Conservation (phyloP, 2,329 filamentous ascomycete genomes). For the Aspergillus quadrilineatus region DNA sequence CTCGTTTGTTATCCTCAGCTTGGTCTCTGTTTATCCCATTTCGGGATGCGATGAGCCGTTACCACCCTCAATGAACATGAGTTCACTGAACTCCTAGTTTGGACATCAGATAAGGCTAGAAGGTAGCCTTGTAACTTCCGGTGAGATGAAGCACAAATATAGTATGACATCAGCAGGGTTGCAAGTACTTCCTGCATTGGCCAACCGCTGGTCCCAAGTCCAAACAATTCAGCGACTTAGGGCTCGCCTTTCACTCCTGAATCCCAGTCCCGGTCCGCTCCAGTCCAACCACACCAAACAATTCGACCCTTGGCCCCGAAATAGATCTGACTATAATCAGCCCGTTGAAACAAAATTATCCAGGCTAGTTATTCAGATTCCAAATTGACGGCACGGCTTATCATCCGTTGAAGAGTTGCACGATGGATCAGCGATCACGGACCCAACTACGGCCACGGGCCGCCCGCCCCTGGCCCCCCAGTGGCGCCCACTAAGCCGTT, state of each 20-base stretch:
- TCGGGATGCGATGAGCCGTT: background rate
- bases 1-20: background rate
- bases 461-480: background rate
- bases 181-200: background rate
- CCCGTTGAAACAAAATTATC: background rate
- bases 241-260: background rate
- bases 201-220: background rate
- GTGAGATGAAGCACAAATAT: background rate
- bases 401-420: background rate
- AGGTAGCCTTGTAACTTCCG: too few relatives aligned
- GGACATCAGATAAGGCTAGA: too few relatives aligned
- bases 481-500: slow-evolving; percentile 3
- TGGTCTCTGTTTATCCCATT: too few relatives aligned
- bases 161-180: background rate
- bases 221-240: background rate
- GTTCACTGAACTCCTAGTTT: background rate
- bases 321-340: background rate
- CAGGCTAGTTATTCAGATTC: background rate
- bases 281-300: too few relatives aligned
- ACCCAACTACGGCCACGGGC: background rate
- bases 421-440: background rate
- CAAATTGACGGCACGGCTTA: background rate
- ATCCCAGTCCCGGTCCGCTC: too few relatives aligned
- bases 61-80: background rate
- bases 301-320: too few relatives aligned